Evolutionary conservation across 2,329 filamentous ascomycete genomes (phyloP), one percentile per base, ranked within the genome.

Genomic region (Monosporascus sp.): DNA sequence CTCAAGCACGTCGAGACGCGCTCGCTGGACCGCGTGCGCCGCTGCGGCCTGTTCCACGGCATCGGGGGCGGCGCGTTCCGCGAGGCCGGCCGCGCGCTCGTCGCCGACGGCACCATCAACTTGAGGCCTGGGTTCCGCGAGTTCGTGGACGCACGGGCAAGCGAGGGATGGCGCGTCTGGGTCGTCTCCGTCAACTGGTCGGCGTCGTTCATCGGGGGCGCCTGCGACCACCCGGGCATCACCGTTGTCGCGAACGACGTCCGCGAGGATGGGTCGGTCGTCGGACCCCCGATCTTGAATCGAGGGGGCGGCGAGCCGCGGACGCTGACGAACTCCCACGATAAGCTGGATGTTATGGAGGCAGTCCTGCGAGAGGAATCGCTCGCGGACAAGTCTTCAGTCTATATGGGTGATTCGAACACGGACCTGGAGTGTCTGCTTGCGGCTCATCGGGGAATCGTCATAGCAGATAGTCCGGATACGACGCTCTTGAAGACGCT

Each of bases 351-450:
- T 11, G 74, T 70, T 3, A 60, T 80, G 53, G 51, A 62, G n/a
- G 59, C 65, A 6, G 57, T 73, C 44, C 54, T 60, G 34, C 51
- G 51, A 6, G 60, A 60, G n/a, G 57, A 62, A 5, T 57, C 52
- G 1, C 9, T 53, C 27, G 45, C 45, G 20, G 49, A 47, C 51
- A 57, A 51, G 60, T 62, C 54, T 6, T 62, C 70, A n/a, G 62
- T 80, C n/a, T 84, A 83, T 66, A 75, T 82, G 62, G 81, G 81
- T 7, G 81, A 84, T 62, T 82, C 80, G 27, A 72, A 73, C 2
- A 83, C 80, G 2, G 81, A 84, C 61, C 64, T 83, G 52, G 74
- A 77, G 60, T 83, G 80, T 54, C 64, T 84, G 38, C 57, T 81
- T 4, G 61, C 65, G 22, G 65, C 63, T 2, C 65, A 68, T 6